These are phyloP conservation scores for Coemansia sp. DNA, from an alignment of 192 early-diverging fungal species.

Conservation along the genomic window DNA sequence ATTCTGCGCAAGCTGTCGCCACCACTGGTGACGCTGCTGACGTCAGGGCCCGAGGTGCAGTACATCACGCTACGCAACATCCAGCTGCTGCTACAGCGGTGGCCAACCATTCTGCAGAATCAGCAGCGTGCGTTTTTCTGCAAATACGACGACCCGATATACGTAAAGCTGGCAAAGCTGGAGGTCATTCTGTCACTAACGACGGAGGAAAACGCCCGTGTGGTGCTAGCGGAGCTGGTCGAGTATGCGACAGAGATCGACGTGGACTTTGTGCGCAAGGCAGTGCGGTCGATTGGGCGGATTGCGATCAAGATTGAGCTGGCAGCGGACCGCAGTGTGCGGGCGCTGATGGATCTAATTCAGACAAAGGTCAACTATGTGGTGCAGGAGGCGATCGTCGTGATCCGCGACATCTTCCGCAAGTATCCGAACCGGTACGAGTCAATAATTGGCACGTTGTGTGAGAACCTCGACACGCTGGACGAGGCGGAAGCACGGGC, in stretches of 20 bases:
- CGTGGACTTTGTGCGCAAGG: constrained; percentile 96
- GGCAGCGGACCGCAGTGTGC: constrained; percentile 84
- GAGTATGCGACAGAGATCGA: constrained; percentile 98
- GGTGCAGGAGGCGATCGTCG: constrained; percentile 96
- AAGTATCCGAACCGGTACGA: constrained; percentile 99
- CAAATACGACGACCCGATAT: constrained; percentile 99
- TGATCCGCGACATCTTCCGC: constrained; percentile 98
- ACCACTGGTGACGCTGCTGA: constrained; percentile 90
- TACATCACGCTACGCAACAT: constrained; percentile 98
- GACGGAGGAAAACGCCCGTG: constrained; percentile 76
- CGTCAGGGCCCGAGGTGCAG: constrained; percentile 90
- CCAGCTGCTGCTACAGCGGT: constrained; percentile 86
- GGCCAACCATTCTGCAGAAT: constrained; percentile 84
- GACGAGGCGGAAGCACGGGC: constrained; percentile 98
- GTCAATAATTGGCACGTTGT: constrained; percentile 85
- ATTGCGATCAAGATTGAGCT: constrained; percentile 94
- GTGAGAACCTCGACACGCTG: constrained; percentile 92
- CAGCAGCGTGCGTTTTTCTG: constrained; percentile 99
- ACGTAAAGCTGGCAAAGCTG: constrained; percentile 97
- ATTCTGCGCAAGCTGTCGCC: constrained; percentile 87
- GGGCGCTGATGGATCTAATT: constrained; percentile 84
- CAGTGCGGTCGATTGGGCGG: constrained; percentile 95
- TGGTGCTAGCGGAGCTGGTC: constrained; percentile 87
- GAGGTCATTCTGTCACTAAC: constrained; percentile 92
- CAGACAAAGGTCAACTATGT: constrained; percentile 98